Evolutionary conservation across 164 flowering plant species (phyloP), one percentile per base, ranked within the genome.

Genomic region (Malania oleifera): DNA sequence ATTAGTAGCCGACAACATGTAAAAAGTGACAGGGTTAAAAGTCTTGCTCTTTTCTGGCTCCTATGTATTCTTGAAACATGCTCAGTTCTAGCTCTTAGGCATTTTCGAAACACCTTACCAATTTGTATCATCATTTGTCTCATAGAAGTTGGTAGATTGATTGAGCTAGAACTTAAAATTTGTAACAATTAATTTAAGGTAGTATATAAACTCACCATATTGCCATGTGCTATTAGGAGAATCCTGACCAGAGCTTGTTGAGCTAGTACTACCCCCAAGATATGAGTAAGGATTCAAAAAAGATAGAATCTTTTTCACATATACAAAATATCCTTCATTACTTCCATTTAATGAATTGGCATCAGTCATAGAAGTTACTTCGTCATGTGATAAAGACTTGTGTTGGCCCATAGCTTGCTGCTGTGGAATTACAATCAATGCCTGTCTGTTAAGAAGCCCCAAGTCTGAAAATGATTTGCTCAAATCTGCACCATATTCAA

Each of bases 221-320:
- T 83, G 77, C 86, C 80, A 74, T 22, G 56, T 35, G 62, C 82
- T 66, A 40, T 24, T 57, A 26, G 60, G 73, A 18, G 85, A 58
- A 18, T 69, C 72, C 52, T 66, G 73, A 28, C 61, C 75, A 12
- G 82, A 59, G 65, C 60, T 70, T 34, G 91, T 56, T 31, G 88
- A 62, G 66, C 56, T 69, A 54, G 73, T 47, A 57, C 68, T 45
- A 55, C 80, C 75, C 60, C 86, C 77, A 60, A 84, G 62, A 67
- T 87, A 85, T 49, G 91, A 78, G 38, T 87, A 68, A 7, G 93
- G 95, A 62, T 90, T 90, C n/a, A 74, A 23, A 60, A 70, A 87
- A 39, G 91, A 87, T 17, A 90, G 49, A 17, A 77, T 4, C 58
- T 80, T 73, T 73, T 61, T 82, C 13, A 73, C 61, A 37, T 46